phyloP scores from a whole-genome alignment of 345 rosid genomes.

The Hibiscus tridactylites region DNA sequence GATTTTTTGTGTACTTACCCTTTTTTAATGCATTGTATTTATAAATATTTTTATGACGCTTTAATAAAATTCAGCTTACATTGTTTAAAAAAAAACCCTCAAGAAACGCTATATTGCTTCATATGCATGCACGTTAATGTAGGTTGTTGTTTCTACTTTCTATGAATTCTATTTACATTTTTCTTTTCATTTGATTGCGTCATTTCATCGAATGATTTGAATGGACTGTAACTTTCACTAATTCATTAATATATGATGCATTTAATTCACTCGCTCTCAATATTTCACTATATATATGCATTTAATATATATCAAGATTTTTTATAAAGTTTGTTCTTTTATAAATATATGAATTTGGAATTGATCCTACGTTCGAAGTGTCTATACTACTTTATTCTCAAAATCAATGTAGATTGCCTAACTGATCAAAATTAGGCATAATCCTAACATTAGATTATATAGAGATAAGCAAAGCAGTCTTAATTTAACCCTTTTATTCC shows the following conservation, averaged over 20 bases:
- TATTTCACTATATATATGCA: too few species aligned
- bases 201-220: neutral
- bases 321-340: neutral
- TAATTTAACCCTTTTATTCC: constrained; percentile 25
- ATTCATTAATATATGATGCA: neutral
- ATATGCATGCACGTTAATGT: neutral
- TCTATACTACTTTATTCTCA: constrained; percentile 38
- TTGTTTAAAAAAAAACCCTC: too few species aligned
- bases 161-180: neutral
- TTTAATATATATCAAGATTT: neutral
- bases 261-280: too few species aligned
- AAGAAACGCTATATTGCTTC: neutral
- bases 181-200: neutral
- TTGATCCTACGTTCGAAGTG: constrained; percentile 28
- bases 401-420: constrained; percentile 20
- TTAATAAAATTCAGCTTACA: too few species aligned
- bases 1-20: too few species aligned
- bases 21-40: too few species aligned
- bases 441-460: constrained; percentile 14
- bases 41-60: too few species aligned
- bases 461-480: constrained; percentile 9
- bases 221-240: neutral
- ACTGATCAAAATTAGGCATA: constrained; percentile 36
- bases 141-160: neutral
- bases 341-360: constrained; percentile 10